Base-by-base conservation (phyloP, 2,329 filamentous ascomycete species). In the Stachybotrys chlorohalonatus region DNA sequence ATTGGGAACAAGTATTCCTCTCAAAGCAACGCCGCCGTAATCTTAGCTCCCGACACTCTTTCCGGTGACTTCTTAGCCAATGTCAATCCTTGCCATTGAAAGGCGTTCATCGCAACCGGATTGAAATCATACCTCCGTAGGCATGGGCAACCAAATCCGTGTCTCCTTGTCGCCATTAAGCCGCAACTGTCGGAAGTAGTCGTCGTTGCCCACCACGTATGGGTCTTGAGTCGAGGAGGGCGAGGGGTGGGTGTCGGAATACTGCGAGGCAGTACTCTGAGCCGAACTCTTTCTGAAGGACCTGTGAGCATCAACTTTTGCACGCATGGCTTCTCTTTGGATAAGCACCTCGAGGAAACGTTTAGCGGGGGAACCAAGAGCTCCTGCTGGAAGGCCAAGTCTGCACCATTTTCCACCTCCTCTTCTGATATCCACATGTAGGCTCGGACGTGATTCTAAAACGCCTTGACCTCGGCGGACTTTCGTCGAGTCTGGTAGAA, bases 351-450 rank as follows among this genome's bases (percentile, higher is more conserved):
- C 15, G 46, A 47, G n/a, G 15, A 47, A 16, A 47, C 16, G 9
- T 47, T 24, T 47, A 24, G n/a, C 8, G 46, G 46, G 1, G 46
- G 46, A 47, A 47, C n/a, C 3, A 47, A n/a, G 9, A 13, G 9
- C 3, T n/a, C 46, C 8, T 47, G 15, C 46, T 47, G 46, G 16
- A 47, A 8, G 46, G 46, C 15, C 8, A n/a, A n/a, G 46, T 47
- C 46, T 47, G 15, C 15, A 13, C 46, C 46, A 16, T 36, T 46
- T 5, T 66, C 63, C n/a, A 67, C 24, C 17, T 69, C 67, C 3
- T 68, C 62, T 31, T 70, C 66, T 13, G 65, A 59, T 36, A 70
- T 62, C 53, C 63, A 61, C 8, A 71, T 62, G 32, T 59, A 57
- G 7, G 55, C 54, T 17, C 68, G 63, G 17, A 70, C 65, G 57